Base-by-base conservation (phyloP, 495 filamentous ascomycete species). In the Xylaria nigripes region DNA sequence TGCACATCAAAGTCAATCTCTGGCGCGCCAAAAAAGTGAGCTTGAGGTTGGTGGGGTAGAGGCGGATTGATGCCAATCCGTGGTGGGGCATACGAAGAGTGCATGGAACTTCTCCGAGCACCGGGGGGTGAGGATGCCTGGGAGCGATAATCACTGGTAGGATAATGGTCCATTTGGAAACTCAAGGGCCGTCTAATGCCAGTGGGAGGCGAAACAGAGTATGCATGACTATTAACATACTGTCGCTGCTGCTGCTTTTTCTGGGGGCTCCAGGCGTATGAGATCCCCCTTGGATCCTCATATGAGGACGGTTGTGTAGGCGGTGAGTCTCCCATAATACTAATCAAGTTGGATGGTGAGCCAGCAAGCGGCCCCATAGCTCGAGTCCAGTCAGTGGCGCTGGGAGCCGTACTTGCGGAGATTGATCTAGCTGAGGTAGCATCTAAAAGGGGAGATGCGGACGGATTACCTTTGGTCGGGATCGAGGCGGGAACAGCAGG, bases 21-120 rank as follows among this genome's bases (percentile, higher is more conserved):
- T 54, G 81, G 77, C 47, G 82, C 83, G 25, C 80, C 81, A 60
- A 76, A 80, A 57, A 79, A 80, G 57, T 90, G 85, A 8, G 88
- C 73, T 68, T 94, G 90, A 0, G 86, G 83, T 48, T 89, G 79
- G 69, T 94, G 89, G 6, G 89, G 89, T 18, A 85, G 80, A 29
- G 89, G 87, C n/a, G 83, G 83, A 50, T 83, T 76, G 16, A 72
- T 70, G 15, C 63, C 66, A 41, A 70, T 65, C 27, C 74, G 69
- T 7, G 67, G 68, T 12, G 72, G 65, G 10, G 72, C 67, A 49
- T 72, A 74, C 21, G 78, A 78, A 3, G 81, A 81, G 56, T 82
- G 80, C 77, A 84, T 80, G 18, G 80, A 83, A 50, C 78, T 76
- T 58, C 81, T 71, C 42, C 78, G 64, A 19, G 64, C 61, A 16